Evolutionary conservation across 805 yeast genomes (phyloP).

Genomic region (Suhomyces canberraensis): DNA sequence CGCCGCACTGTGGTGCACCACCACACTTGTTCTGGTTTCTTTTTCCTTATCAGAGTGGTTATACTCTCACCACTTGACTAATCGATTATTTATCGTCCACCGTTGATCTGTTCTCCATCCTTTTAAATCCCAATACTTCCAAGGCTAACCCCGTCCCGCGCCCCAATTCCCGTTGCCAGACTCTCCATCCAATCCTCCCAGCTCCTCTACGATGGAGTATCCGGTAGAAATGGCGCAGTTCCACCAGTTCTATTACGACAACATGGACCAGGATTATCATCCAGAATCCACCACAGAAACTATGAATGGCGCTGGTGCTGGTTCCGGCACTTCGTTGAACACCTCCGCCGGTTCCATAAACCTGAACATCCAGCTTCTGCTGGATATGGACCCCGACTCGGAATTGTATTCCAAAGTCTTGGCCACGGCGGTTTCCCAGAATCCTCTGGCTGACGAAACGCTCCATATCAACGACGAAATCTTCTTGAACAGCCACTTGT

Average conservation of each 20-base stretch:
- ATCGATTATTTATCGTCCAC: neutral
- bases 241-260: constrained; percentile 2
- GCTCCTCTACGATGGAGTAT: constrained; percentile 1
- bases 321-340: neutral
- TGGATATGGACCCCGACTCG: constrained; percentile 4
- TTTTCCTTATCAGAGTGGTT: neutral
- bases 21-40: neutral
- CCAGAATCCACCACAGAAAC: neutral
- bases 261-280: constrained; percentile 1
- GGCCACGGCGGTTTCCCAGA: neutral
- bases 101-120: too few species aligned
- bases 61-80: constrained; percentile 1
- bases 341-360: too few species aligned
- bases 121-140: too few species aligned
- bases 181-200: neutral
- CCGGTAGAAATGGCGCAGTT: constrained; percentile 2
- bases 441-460: neutral
- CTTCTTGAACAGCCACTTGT: constrained; percentile 2
- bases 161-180: neutral
- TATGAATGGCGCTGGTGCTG: neutral
- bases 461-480: constrained; percentile 8
- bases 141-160: too few species aligned
- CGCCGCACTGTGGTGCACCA: constrained; percentile 1
- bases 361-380: too few species aligned
- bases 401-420: constrained; percentile 1